Percentiles rank a stretch among this genome's conserved stretches.
Evolutionary conservation across 2,329 filamentous ascomycete species (phyloP).

Genomic region (Penicillium rolfsii): DNA sequence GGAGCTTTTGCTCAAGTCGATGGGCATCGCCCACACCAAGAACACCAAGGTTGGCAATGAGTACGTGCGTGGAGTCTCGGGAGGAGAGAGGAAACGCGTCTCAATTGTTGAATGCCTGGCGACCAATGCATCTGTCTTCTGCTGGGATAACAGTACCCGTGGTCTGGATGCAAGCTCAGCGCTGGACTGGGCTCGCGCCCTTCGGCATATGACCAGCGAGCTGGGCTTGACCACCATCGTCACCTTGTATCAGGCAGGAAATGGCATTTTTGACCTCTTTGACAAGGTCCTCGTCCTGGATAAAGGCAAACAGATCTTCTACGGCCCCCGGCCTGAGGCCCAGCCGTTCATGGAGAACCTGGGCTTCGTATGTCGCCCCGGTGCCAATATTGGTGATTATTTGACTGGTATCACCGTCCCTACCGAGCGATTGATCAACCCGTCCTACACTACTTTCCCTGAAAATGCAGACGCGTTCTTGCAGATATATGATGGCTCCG

Average conservation of each 20-base stretch:
- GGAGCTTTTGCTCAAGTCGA: conserved; percentile 60
- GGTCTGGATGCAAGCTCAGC: conserved; percentile 69
- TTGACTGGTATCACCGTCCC: conserved; percentile 66
- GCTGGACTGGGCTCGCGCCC: conserved; percentile 61
- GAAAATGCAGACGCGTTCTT: background rate
- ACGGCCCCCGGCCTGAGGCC: conserved; percentile 62
- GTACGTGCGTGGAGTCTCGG: conserved; percentile 67
- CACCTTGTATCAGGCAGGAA: conserved; percentile 70
- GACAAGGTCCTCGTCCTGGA: conserved; percentile 72
- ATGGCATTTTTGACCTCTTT: conserved; percentile 69
- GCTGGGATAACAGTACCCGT: conserved; percentile 69
- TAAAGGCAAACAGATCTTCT: conserved; percentile 67
- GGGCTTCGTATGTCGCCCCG: conserved; percentile 53
- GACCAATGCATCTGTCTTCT: conserved; percentile 60
- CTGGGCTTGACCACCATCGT: conserved; percentile 63
- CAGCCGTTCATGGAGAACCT: conserved; percentile 66
- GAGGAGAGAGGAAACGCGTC: conserved; percentile 70
- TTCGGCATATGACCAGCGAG: conserved; percentile 66
- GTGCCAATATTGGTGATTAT: conserved; percentile 39
- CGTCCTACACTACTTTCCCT: background rate
- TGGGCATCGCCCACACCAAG: conserved; percentile 62
- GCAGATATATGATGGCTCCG: conserved; percentile 23
- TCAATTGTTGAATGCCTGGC: conserved; percentile 68
- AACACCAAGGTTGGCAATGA: conserved; percentile 71
- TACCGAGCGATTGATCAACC: conserved; percentile 39